phyloP scores from a whole-genome alignment of 345 rosid genomes.

The Eucalyptus urophylla region DNA sequence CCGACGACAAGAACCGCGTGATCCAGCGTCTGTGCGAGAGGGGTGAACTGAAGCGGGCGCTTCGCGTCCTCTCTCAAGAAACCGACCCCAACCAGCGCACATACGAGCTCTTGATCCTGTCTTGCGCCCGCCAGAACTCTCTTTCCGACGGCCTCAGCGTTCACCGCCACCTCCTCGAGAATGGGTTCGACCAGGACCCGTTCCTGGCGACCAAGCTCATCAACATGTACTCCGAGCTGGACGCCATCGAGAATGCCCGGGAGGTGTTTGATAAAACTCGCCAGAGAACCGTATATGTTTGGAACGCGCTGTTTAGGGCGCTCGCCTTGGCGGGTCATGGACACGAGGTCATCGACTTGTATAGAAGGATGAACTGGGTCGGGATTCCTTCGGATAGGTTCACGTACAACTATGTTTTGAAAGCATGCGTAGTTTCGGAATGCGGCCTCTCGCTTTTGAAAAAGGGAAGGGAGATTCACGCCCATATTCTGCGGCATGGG shows the following conservation, averaged over 20 bases:
- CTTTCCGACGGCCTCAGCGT: conserved; percentile 44
- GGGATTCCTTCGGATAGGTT: conserved; percentile 65
- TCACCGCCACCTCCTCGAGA: conserved; percentile 45
- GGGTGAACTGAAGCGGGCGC: conserved; percentile 71
- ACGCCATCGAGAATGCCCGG: conserved; percentile 45
- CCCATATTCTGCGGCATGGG: conserved; percentile 48
- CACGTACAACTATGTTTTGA: conserved; percentile 74
- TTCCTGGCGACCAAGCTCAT: conserved; percentile 94
- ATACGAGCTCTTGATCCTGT: conserved; percentile 67
- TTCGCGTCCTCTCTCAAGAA: conserved; percentile 43
- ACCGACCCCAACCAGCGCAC: conserved; percentile 67
- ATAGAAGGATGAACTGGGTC: conserved; percentile 47
- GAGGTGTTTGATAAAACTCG: conserved; percentile 77
- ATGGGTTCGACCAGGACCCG: conserved; percentile 85
- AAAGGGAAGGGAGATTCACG: conserved; percentile 81
- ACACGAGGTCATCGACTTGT: conserved; percentile 57
- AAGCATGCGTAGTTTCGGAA: conserved; percentile 70
- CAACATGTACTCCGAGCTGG: conserved; percentile 42
- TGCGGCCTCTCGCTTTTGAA: conserved; percentile 14
- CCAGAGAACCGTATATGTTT: conserved; percentile 65
- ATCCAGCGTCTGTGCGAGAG: conserved; percentile 62
- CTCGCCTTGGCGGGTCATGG: conserved; percentile 69
- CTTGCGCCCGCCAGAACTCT: conserved; percentile 47
- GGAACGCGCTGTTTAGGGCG: conserved; percentile 78
- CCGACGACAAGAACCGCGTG: conserved; percentile 25